phyloP scores from a whole-genome alignment of 441 rosid species.

The Populus tomentosa region DNA sequence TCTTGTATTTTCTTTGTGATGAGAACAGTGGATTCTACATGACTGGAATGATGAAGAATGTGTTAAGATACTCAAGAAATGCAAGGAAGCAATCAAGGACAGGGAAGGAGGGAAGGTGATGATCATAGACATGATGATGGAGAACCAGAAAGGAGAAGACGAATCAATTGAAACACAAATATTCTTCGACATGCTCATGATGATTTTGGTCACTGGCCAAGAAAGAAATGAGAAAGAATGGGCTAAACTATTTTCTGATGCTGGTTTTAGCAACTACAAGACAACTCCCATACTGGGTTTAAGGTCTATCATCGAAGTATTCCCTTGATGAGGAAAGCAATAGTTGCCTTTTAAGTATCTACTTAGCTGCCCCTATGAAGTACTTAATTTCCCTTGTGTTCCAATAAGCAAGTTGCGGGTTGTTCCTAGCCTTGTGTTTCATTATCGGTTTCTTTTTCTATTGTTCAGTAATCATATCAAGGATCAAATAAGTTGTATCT shows the following conservation, averaged over 20 bases:
- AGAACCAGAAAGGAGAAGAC: neutral
- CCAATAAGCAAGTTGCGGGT: too few species aligned
- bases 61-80: constrained; percentile 16
- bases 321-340: neutral
- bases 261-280: neutral
- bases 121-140: neutral
- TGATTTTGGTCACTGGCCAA: neutral
- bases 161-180: neutral
- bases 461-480: neutral
- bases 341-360: too few species aligned
- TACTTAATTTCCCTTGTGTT: too few species aligned
- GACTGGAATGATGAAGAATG: constrained; percentile 30
- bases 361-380: too few species aligned
- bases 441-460: too few species aligned
- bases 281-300: neutral
- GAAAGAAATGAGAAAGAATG: neutral
- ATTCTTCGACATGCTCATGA: neutral
- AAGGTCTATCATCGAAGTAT: neutral
- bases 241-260: neutral
- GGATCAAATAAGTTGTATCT: neutral
- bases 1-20: neutral
- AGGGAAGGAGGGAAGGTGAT: constrained; percentile 16
- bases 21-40: constrained; percentile 24
- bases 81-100: constrained; percentile 21
- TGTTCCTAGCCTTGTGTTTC: too few species aligned